Base-by-base conservation (phyloP, 441 rosid genomes). In the Erodium texanum region DNA sequence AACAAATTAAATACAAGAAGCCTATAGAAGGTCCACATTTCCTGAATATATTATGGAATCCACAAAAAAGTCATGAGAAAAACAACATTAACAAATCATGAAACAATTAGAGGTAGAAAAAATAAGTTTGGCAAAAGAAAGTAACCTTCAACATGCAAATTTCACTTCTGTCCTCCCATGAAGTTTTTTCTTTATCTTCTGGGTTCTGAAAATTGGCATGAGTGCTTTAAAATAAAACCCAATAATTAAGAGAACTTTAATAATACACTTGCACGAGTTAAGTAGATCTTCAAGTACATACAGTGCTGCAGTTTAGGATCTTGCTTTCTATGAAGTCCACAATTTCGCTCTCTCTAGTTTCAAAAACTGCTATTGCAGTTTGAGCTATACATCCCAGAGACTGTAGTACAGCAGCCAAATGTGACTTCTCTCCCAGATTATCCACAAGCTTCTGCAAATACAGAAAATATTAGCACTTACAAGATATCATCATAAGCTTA, bases 371-470 rank as follows among this genome's bases (percentile, higher is more conserved):
- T 92, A 89, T 88, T 3, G 99, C 99, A 73, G 91, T 88, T 84
- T 93, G 91, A 29, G 99, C 97, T 71, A 96, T 96, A 77, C 99
- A 96, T 73, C 99, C 99, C 70, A 96, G 82, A 70, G 96, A 89
- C 69, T 96, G 99, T 52, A 96, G 87, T 36, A 96, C 93, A 67
- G 99, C 92, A 24, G 98, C 94, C 70, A 89, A 86, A 80, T 92
- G 84, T 48, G 89, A 83, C 87, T 79, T 90, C 77, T 89, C 94
- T 79, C 85, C 97, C 80, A 96, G 83, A 93, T 86, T 90, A 82
- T 82, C 96, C 71, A 90, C 97, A 48, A 96, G 96, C 81, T 88
- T 90, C 99, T 96, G 89, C 70, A 83, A 72, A 82, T 66, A 45
- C 32, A 71, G 66, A 75, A 74, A 67, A 66, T 52, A 68, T 69